Evolutionary conservation across 331 rosid species (phyloP), one percentile per base, ranked within the genome.

Genomic region (Telfairia occidentalis): DNA sequence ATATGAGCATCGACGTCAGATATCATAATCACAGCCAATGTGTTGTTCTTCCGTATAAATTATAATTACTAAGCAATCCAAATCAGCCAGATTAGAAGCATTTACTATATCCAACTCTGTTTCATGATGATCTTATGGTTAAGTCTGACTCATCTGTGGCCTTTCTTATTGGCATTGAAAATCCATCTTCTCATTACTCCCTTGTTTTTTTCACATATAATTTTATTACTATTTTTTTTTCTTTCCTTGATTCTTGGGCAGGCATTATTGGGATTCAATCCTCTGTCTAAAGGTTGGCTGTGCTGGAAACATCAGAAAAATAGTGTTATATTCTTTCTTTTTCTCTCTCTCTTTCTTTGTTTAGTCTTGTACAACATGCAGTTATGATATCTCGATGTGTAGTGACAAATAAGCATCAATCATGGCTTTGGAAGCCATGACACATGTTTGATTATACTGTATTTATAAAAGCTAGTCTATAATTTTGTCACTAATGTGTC

Each of bases 231-330:
- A 18, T 0, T 43, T 38, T 16, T 21, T 30, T 46, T 18, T 57
- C 3, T 45, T 70, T 70, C 8, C 23, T 43, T 43, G 40, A 13
- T 70, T 83, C 63, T 73, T 81, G 74, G 78, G 77, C 97, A 93
- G 98, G 98, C 77, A 86, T 91, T 80, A 87, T 91, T 37, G 98
- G 97, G 60, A 89, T 93, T 65, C 93, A 85, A 73, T 93, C 98
- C 66, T 88, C 97, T 66, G 89, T 91, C 21, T 93, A 83, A 58
- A 55, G 50, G 34, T 7, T 32, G 55, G 21, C 16, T 19, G 49
- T 12, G 52, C 49, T 74, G 53, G 50, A 46, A 32, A 46, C 23
- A 73, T 0, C 12, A 73, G 23, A 19, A 23, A 73, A 18, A 19
- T 52, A 9, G n/a, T 35, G 10, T 72, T 46, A 71, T 18, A 23